A percentile compares a stretch with the other conserved stretches of the same genome.
Evolutionary conservation across 148 eudicot genomes (phyloP).

Genomic region (Fagopyrum homotropicum): DNA sequence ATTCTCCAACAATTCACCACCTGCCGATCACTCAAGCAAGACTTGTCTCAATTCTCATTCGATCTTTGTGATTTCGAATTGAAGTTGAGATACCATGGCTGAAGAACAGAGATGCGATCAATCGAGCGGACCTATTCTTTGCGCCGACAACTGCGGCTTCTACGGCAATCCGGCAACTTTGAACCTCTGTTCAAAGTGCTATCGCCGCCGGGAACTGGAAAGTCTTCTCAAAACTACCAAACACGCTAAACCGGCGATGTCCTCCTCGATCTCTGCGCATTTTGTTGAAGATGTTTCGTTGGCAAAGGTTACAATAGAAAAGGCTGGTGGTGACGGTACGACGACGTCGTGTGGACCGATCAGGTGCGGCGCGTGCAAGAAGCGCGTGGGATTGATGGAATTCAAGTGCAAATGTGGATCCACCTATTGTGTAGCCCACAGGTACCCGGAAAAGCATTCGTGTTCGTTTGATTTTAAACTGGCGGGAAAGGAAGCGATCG

Average conservation of each 20-base stretch:
- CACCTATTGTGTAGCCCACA: constrained; percentile 40
- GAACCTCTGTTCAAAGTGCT: constrained; percentile 41
- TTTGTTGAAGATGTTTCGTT: neutral
- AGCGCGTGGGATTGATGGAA: constrained; percentile 49
- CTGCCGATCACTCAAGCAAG: too few species aligned
- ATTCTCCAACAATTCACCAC: too few species aligned
- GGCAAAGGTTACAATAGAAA: neutral
- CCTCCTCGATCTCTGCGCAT: neutral
- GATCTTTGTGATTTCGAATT: too few species aligned
- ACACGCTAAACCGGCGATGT: neutral
- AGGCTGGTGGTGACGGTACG: neutral
- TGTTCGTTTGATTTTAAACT: constrained; percentile 41
- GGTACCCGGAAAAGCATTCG: constrained; percentile 47
- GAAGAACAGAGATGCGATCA: constrained; percentile 14
- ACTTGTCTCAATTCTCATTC: too few species aligned
- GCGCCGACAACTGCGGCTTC: constrained; percentile 48
- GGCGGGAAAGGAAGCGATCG: constrained; percentile 26
- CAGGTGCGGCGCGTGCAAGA: constrained; percentile 35
- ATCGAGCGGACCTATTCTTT: constrained; percentile 16
- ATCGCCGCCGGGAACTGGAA: constrained; percentile 15
- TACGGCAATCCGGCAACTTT: constrained; percentile 35
- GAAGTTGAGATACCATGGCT: neutral
- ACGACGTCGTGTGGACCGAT: constrained; percentile 18
- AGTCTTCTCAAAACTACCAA: too few species aligned
- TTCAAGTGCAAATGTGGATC: constrained; percentile 46